A percentile compares a stretch with the other conserved stretches of the same genome.
phyloP scores from a whole-genome alignment of 2,329 filamentous ascomycete species.

The Arthrobotrys sinensis region DNA sequence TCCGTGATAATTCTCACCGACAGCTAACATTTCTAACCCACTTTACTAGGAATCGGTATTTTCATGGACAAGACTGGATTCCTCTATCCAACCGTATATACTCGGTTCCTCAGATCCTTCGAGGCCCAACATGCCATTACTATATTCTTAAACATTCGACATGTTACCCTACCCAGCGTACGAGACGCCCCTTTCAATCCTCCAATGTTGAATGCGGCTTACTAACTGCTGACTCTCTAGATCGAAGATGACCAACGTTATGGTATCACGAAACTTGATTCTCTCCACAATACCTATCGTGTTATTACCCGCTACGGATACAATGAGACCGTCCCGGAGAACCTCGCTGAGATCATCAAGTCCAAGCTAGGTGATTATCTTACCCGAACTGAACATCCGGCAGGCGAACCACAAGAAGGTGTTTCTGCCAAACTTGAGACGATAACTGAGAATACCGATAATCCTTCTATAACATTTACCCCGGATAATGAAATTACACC shows the following conservation, averaged over 20 bases:
- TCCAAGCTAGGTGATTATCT: slow-evolving; percentile 39
- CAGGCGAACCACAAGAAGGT: slow-evolving; percentile 12
- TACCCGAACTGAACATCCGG: slow-evolving; percentile 12
- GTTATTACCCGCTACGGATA: slow-evolving; percentile 81
- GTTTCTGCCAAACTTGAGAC: slow-evolving; percentile 46
- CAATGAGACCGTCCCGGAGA: slow-evolving; percentile 78
- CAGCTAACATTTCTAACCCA: too few species aligned
- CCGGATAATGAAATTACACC: slow-evolving; percentile 31
- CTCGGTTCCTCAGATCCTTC: slow-evolving; percentile 81
- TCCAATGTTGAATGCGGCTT: too few species aligned
- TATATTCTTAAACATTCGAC: slow-evolving; percentile 81
- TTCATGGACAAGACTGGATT: slow-evolving; percentile 85
- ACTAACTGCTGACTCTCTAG: slow-evolving; percentile 50
- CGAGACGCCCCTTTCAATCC: background rate
- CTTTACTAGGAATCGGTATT: slow-evolving; percentile 75
- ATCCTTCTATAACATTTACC: slow-evolving; percentile 3
- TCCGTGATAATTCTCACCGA: too few species aligned
- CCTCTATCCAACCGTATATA: slow-evolving; percentile 77
- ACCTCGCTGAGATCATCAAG: slow-evolving; percentile 71
- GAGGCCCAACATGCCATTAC: slow-evolving; percentile 77
- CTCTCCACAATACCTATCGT: slow-evolving; percentile 77
- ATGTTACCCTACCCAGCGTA: slow-evolving; percentile 68
- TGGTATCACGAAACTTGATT: slow-evolving; percentile 68
- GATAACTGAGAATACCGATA: background rate
- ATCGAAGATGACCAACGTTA: slow-evolving; percentile 69